These are phyloP conservation scores for Blastobotrys petasosporus DNA, from an alignment of 1,139 yeast genomes.

Conservation along the genomic window DNA sequence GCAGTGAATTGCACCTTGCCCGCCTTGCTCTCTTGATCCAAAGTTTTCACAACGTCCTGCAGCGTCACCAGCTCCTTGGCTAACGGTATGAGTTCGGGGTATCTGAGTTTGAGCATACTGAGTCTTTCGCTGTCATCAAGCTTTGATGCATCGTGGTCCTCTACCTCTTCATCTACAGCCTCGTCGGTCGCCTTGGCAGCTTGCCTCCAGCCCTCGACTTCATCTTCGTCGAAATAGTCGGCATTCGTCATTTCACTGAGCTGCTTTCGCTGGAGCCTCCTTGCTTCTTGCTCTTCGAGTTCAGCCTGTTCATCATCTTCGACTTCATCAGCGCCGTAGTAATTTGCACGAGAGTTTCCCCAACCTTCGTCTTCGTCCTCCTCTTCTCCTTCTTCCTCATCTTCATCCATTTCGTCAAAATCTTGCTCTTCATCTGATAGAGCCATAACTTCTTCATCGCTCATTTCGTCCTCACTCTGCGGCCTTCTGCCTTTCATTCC, in stretches of 20 bases:
- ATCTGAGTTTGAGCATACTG: slow-evolving; percentile 26
- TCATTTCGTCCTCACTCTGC: slow-evolving; percentile 36
- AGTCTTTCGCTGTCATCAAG: slow-evolving; percentile 37
- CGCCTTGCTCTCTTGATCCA: slow-evolving; percentile 28
- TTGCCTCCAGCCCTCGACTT: slow-evolving; percentile 47
- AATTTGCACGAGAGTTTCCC: slow-evolving; percentile 71
- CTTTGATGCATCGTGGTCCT: slow-evolving; percentile 34
- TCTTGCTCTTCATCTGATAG: slow-evolving; percentile 30
- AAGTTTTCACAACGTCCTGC: slow-evolving; percentile 40
- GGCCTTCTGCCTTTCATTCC: slow-evolving; percentile 36
- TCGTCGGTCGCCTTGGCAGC: slow-evolving; percentile 24
- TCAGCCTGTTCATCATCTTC: slow-evolving; percentile 76
- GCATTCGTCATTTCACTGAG: slow-evolving; percentile 72
- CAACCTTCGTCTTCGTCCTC: slow-evolving; percentile 60
- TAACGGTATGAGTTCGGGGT: slow-evolving; percentile 83
- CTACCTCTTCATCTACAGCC: slow-evolving; percentile 26
- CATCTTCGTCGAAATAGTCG: slow-evolving; percentile 80
- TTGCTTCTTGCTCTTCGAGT: slow-evolving; percentile 81
- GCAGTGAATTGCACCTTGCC: slow-evolving; percentile 55
- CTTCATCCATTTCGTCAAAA: slow-evolving; percentile 25
- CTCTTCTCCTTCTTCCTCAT: slow-evolving; percentile 43
- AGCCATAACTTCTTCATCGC: slow-evolving; percentile 48
- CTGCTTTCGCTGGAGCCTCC: slow-evolving; percentile 81
- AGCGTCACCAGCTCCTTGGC: slow-evolving; percentile 55
- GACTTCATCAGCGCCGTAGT: slow-evolving; percentile 74